Evolutionary conservation across 148 eudicot species (phyloP).

Genomic region (Vaccinium myrtillus): DNA sequence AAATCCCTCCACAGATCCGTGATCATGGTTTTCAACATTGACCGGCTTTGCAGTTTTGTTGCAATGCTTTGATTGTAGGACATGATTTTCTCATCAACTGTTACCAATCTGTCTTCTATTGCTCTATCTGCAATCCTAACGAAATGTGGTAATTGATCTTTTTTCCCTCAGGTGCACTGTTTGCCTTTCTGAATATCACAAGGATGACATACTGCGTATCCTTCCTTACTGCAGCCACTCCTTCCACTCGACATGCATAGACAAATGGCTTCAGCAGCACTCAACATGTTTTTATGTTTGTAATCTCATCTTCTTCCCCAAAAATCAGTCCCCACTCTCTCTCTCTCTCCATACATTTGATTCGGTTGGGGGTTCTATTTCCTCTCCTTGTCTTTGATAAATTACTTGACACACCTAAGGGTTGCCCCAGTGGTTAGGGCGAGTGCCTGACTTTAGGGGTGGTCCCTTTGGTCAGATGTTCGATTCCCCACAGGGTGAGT

Average conservation of each 20-base stretch:
- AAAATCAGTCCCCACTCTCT: too few species aligned
- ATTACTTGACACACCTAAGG: too few species aligned
- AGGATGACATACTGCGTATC: slow-evolving; percentile 68
- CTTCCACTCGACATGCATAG: slow-evolving; percentile 76
- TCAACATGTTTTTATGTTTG: too few species aligned
- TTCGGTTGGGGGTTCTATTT: too few species aligned
- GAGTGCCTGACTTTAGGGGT: too few species aligned
- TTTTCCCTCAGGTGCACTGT: slow-evolving; percentile 58
- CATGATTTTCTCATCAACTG: not conserved
- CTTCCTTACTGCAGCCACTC: slow-evolving; percentile 79
- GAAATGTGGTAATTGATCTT: not conserved
- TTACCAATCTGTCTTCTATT: slow-evolving; percentile 6
- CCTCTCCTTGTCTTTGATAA: too few species aligned
- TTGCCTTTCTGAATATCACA: slow-evolving; percentile 73
- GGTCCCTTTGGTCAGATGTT: too few species aligned
- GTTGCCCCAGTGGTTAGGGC: too few species aligned
- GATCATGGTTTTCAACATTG: not conserved
- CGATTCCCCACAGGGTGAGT: too few species aligned
- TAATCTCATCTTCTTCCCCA: too few species aligned
- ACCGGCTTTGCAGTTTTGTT: not conserved
- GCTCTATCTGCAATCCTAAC: slow-evolving; percentile 4
- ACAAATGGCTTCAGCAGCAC: slow-evolving; percentile 82
- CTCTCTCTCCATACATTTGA: too few species aligned
- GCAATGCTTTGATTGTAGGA: not conserved
- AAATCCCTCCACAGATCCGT: too few species aligned